Base-by-base conservation (phyloP, 371 early-diverging fungal species). In the Mortierella sp. region DNA sequence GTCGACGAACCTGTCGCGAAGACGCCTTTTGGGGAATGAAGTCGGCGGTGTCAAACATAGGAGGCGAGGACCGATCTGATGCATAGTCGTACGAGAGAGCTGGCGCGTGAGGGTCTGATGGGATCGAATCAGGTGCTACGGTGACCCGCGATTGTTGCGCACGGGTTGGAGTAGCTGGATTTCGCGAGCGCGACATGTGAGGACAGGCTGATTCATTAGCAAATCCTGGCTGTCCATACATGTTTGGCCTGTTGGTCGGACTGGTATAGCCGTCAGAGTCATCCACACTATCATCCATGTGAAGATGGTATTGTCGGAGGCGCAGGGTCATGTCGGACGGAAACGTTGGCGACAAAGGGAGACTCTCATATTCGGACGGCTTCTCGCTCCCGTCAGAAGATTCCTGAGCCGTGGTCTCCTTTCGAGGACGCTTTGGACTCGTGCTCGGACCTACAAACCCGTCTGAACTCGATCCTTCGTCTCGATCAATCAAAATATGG, bases 321-420 rank as follows among this genome's bases (percentile, higher is more conserved):
- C 74, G 76, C 51, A 86, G 74, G 13, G 82, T 82, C 34, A 81
- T 51, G 16, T 86, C 86, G 8, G 86, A 86, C 10, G 86, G 86
- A 55, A 86, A 81, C 6, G 82, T 86, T 16, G 70, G 82, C 0
- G 86, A 86, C 61, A 76, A 61, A 1, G 70, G 74, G 2, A 51
- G 75, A 5, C 54, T 46, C 9, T 26, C 75, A 75, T 37, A 70
- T 2, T 70, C 81, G 6, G 46, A 24, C 0, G 76, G 51, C 16
- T 70, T 48, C 13, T 75, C 78, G 44, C 73, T 55, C 16, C 69
- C 82, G 10, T 78, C 76, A 19, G 74, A 71, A 21, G 74, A 46
- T 6, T 74, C 50, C 46, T 61, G 31, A 14, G 59, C 31, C 11
- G 55, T 44, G 40, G 57, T 37, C 37, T 51, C 69, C 13, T 46